phyloP scores from a whole-genome alignment of 2,329 filamentous ascomycete species.

The Gaeumannomyces tritici region DNA sequence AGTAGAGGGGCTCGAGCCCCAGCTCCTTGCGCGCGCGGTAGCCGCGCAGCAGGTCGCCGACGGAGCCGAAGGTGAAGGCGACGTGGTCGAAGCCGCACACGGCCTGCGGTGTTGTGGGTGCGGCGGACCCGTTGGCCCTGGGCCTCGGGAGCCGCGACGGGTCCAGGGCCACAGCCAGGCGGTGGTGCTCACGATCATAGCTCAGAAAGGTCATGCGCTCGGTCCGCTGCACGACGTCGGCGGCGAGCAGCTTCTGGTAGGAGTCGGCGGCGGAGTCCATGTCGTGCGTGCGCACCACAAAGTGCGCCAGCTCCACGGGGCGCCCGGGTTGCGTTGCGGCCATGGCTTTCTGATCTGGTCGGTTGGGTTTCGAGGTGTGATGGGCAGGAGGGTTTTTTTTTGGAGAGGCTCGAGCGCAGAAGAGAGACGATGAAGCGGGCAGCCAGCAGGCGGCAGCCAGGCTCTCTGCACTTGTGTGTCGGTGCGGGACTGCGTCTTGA shows the following conservation, averaged over 20 bases:
- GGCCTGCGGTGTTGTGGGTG: background rate
- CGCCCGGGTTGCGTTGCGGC: background rate
- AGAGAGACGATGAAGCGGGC: too few relatives aligned
- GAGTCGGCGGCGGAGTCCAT: background rate
- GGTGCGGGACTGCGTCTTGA: background rate
- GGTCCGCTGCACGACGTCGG: background rate
- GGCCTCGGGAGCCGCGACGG: constrained; percentile 11
- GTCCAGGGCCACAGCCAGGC: constrained; percentile 28
- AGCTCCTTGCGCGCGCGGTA: constrained; percentile 24
- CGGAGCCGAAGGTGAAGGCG: constrained; percentile 27
- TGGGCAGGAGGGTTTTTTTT: background rate
- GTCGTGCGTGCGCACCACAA: constrained; percentile 2
- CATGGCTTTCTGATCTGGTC: background rate
- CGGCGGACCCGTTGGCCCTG: background rate
- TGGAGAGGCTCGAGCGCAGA: background rate
- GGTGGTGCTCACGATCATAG: constrained; percentile 38
- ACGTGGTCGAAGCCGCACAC: constrained; percentile 29
- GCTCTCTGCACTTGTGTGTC: background rate
- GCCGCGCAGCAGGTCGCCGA: constrained; percentile 23
- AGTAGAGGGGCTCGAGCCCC: constrained; percentile 29
- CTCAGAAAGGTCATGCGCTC: constrained; percentile 22
- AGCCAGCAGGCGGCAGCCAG: too few relatives aligned
- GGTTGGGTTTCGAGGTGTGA: background rate
- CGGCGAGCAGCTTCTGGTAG: background rate
- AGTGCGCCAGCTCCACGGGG: constrained; percentile 1